A percentile compares a stretch with the other conserved stretches of the same genome.
phyloP scores from a whole-genome alignment of 148 eudicot species.

The Spergularia bocconei region DNA sequence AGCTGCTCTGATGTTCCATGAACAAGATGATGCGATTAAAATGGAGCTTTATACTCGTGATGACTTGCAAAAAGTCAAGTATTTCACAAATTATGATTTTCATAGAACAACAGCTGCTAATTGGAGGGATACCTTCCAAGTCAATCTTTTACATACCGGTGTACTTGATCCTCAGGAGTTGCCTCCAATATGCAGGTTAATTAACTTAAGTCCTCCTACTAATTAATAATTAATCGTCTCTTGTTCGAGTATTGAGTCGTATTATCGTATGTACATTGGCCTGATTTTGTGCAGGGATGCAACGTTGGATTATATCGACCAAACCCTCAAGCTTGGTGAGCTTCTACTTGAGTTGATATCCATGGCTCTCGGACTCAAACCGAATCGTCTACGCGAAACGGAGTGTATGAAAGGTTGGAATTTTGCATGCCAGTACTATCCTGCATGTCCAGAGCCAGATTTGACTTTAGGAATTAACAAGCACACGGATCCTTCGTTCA shows the following conservation, averaged over 20 bases:
- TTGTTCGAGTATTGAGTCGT: background rate
- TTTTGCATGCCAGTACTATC: conserved; percentile 25
- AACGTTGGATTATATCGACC: conserved; percentile 21
- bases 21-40: conserved; percentile 34
- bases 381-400: conserved; percentile 18
- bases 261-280: background rate
- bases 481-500: no score
- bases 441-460: no score
- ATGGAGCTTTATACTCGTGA: conserved; percentile 30
- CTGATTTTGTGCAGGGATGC: conserved; percentile 17
- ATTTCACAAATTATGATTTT: conserved; percentile 31
- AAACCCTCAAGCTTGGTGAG: conserved; percentile 21
- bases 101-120: conserved; percentile 28
- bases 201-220: background rate
- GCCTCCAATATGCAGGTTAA: conserved; percentile 12
- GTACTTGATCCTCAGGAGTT: background rate
- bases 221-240: background rate
- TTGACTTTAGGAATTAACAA: no score
- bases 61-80: conserved; percentile 8
- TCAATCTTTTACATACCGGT: background rate
- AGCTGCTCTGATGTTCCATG: conserved; percentile 32
- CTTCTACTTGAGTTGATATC: conserved; percentile 29
- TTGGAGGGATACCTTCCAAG: conserved; percentile 41
- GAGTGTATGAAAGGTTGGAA: conserved; percentile 22
- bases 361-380: conserved; percentile 36